A percentile compares a stretch with the other conserved stretches of the same genome.
phyloP scores from a whole-genome alignment of 768 basidiomycete species.

The Guyanaporus albipodus region DNA sequence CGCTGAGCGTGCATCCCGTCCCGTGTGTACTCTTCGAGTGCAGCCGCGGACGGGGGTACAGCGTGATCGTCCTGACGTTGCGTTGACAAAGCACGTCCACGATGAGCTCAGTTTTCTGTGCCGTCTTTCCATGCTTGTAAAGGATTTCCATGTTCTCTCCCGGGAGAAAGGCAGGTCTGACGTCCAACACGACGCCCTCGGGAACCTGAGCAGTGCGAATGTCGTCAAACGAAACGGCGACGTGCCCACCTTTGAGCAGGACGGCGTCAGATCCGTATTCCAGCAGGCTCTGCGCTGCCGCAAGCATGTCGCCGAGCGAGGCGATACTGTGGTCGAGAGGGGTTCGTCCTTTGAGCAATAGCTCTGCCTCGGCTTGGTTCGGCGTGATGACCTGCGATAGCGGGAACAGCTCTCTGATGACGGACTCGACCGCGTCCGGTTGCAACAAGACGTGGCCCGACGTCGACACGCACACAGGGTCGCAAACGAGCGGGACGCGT shows the following conservation, averaged over 20 bases:
- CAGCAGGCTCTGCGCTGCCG: constrained; percentile 48
- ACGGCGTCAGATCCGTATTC: constrained; percentile 51
- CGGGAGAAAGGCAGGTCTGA: constrained; percentile 44
- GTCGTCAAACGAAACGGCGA: constrained; percentile 44
- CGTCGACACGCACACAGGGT: constrained; percentile 90
- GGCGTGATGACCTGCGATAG: constrained; percentile 74
- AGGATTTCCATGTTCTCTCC: constrained; percentile 66
- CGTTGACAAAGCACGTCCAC: constrained; percentile 58
- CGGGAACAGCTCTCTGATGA: constrained; percentile 67
- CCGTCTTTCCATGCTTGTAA: constrained; percentile 15
- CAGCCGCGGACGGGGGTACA: constrained; percentile 61
- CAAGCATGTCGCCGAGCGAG: constrained; percentile 57
- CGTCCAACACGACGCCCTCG: constrained; percentile 28
- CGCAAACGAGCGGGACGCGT: constrained; percentile 64
- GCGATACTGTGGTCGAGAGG: constrained; percentile 33
- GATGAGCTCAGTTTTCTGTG: constrained; percentile 38
- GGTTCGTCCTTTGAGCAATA: constrained; percentile 49
- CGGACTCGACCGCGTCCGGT: constrained; percentile 54
- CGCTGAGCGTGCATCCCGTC: constrained; percentile 89
- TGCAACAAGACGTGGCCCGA: constrained; percentile 79
- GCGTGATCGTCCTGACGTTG: constrained; percentile 31
- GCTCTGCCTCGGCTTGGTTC: constrained; percentile 76
- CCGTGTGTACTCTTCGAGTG: constrained; percentile 79
- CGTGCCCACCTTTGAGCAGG: constrained; percentile 84
- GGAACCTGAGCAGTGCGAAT: constrained; percentile 33